phyloP scores from a whole-genome alignment of 176 grass and related monocot species.

The Cenchrus purpureus region DNA sequence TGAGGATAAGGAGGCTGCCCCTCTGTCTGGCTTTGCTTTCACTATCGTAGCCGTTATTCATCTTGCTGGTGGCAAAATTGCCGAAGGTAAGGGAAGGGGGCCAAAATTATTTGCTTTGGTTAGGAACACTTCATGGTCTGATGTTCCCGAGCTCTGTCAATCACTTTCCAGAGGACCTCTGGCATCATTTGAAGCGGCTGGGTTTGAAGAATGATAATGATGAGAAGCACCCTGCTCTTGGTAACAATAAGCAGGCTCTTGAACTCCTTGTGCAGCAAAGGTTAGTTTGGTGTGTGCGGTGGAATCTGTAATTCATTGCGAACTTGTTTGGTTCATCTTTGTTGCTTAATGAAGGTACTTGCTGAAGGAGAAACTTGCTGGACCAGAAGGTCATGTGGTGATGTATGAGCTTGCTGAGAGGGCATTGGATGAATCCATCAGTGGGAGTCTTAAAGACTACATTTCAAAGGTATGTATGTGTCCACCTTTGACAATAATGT shows the following conservation, averaged over 20 bases:
- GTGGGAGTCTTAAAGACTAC: slow-evolving; percentile 63
- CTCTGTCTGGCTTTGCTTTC: slow-evolving; percentile 76
- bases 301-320: not conserved
- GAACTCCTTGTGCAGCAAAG: slow-evolving; percentile 88
- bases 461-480: slow-evolving; percentile 68
- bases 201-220: slow-evolving; percentile 67
- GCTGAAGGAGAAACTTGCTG: slow-evolving; percentile 81
- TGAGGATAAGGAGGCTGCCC: slow-evolving; percentile 61
- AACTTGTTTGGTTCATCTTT: slow-evolving; percentile 16
- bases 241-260: slow-evolving; percentile 78
- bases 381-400: slow-evolving; percentile 76
- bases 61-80: slow-evolving; percentile 68
- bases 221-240: slow-evolving; percentile 58
- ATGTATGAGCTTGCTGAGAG: slow-evolving; percentile 93
- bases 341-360: slow-evolving; percentile 62
- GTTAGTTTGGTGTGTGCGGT: slow-evolving; percentile 38
- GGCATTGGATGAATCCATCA: slow-evolving; percentile 76
- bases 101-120: not conserved
- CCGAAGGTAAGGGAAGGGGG: slow-evolving; percentile 58
- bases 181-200: slow-evolving; percentile 78
- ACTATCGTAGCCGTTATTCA: slow-evolving; percentile 72
- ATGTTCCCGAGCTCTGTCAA: not conserved
- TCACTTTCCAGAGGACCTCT: slow-evolving; percentile 72
- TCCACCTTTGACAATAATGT: not conserved
- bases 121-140: not conserved